Conservation (phyloP, 2,329 filamentous ascomycete species). For the Orbilia oligospora region DNA sequence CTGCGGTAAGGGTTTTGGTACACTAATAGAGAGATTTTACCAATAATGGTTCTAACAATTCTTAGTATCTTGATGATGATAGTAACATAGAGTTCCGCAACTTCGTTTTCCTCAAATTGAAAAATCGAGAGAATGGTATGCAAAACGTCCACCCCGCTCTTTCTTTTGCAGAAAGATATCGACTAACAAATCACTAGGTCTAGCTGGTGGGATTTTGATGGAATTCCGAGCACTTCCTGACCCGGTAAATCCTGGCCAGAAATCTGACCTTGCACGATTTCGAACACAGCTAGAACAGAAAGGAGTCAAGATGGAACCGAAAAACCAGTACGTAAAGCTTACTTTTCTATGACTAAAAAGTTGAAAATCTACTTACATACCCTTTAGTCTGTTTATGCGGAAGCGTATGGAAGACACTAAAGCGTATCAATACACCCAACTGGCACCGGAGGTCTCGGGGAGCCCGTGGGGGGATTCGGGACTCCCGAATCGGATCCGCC, state of each 20-base stretch:
- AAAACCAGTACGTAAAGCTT: not conserved
- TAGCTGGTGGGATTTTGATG: not conserved
- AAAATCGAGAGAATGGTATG: conserved; percentile 29
- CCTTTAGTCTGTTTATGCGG: not conserved
- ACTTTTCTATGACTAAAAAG: not conserved
- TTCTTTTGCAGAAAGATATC: not conserved
- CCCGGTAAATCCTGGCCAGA: not conserved
- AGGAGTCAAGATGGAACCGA: not conserved
- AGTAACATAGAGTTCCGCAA: not conserved
- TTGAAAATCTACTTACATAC: conserved; percentile 1
- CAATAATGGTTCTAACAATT: not conserved
- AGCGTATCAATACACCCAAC: not conserved
- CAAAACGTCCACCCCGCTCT: not conserved
- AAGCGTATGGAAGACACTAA: conserved; percentile 23
- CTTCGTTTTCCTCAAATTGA: conserved; percentile 30
- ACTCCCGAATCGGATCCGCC: not conserved
- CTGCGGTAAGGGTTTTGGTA: conserved; percentile 1
- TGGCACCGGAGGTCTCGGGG: not conserved
- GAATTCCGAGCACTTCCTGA: conserved; percentile 21
- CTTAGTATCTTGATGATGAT: conserved; percentile 26
- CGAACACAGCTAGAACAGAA: conserved; percentile 10
- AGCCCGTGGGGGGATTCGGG: not conserved
- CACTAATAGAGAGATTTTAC: too few species aligned
- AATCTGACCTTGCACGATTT: conserved; percentile 26
- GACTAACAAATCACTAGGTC: conserved; percentile 1